phyloP scores from a whole-genome alignment of 768 basidiomycete genomes.

The Xerocomellus dryophilus region DNA sequence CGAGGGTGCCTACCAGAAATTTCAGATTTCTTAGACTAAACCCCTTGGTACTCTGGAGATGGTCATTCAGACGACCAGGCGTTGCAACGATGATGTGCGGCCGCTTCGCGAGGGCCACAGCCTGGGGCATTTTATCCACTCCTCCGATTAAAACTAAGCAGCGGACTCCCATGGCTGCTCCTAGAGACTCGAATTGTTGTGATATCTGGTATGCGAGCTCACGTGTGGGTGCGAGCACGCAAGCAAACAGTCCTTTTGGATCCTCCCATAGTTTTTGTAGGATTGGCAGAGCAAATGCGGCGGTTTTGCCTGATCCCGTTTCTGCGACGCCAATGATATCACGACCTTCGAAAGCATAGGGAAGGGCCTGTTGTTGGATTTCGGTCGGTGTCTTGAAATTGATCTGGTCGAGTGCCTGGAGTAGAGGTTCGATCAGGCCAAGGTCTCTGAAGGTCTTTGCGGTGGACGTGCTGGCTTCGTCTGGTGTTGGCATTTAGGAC shows the following conservation, averaged over 20 bases:
- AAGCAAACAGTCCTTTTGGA: slow-evolving; percentile 89
- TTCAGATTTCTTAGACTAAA: slow-evolving; percentile 83
- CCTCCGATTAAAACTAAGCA: slow-evolving; percentile 94
- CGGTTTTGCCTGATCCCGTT: slow-evolving; percentile 97
- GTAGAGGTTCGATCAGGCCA: slow-evolving; percentile 85
- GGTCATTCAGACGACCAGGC: slow-evolving; percentile 88
- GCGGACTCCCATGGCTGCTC: slow-evolving; percentile 89
- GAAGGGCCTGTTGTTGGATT: slow-evolving; percentile 83
- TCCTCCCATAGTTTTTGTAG: slow-evolving; percentile 96
- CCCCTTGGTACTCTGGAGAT: slow-evolving; percentile 96
- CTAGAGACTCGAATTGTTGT: slow-evolving; percentile 92
- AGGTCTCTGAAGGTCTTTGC: slow-evolving; percentile 70
- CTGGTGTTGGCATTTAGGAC: slow-evolving; percentile 55
- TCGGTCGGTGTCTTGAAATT: slow-evolving; percentile 85
- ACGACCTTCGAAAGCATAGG: slow-evolving; percentile 83
- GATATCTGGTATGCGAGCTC: slow-evolving; percentile 98
- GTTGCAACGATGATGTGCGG: slow-evolving; percentile 96
- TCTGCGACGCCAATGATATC: slow-evolving; percentile 99
- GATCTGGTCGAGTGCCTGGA: slow-evolving; percentile 78
- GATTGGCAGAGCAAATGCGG: slow-evolving; percentile 94
- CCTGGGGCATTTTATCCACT: slow-evolving; percentile 86
- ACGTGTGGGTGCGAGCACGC: slow-evolving; percentile 94
- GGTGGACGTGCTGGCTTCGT: slow-evolving; percentile 54
- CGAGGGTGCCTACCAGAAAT: slow-evolving; percentile 65
- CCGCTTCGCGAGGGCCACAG: slow-evolving; percentile 87